A percentile compares a stretch with the other conserved stretches of the same genome.
Evolutionary conservation across 108 stramenopile genomes (phyloP).

Genomic region (Discostella stelligeroides): DNA sequence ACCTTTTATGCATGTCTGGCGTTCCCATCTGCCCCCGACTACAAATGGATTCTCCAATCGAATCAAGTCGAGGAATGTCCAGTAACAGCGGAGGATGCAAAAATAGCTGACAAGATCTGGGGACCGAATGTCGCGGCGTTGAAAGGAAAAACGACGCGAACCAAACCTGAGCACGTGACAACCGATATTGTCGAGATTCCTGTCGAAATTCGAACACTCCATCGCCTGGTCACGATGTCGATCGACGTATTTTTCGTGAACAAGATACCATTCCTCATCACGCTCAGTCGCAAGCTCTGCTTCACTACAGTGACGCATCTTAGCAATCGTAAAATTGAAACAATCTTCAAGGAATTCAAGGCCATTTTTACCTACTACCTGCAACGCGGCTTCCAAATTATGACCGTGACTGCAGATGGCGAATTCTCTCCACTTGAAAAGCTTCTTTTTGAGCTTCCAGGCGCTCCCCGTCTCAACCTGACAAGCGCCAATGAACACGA

Average conservation of each 20-base stretch:
- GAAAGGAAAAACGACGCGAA: constrained; percentile 14
- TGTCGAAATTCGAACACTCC: neutral
- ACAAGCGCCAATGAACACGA: constrained; percentile 2
- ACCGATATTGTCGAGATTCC: neutral
- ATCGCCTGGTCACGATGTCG: neutral
- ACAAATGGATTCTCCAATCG: constrained; percentile 12
- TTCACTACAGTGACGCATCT: constrained; percentile 4
- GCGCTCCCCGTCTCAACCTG: neutral
- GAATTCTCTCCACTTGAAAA: neutral
- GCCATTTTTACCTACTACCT: neutral
- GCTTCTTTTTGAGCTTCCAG: neutral
- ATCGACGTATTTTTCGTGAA: constrained; percentile 10
- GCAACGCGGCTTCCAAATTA: constrained; percentile 9
- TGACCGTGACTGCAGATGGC: constrained; percentile 4
- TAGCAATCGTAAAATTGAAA: neutral
- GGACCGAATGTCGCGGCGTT: constrained; percentile 11
- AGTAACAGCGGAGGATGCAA: constrained; percentile 17
- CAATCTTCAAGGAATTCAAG: constrained; percentile 7
- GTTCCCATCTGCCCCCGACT: constrained; percentile 11
- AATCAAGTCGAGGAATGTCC: constrained; percentile 15
- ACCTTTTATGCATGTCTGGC: constrained; percentile 6
- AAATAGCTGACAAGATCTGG: constrained; percentile 8
- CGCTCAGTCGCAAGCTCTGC: neutral
- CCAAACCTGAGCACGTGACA: neutral
- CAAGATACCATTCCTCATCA: neutral